Percentiles rank a stretch among this genome's conserved stretches.
These are phyloP conservation scores for Mimosa pudica DNA, from an alignment of 306 rosid genomes.

Conservation along the genomic window DNA sequence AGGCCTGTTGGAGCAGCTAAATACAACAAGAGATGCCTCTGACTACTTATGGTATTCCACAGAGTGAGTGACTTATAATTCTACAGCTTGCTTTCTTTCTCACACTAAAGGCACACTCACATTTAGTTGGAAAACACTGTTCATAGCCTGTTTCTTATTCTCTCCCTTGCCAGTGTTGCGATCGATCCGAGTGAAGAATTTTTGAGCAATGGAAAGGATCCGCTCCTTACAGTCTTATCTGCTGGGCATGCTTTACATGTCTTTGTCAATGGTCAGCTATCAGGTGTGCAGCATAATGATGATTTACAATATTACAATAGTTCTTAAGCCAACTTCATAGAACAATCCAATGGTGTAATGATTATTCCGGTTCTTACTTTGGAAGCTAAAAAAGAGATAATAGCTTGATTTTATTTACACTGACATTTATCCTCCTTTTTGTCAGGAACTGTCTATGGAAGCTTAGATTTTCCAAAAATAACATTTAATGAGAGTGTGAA, in stretches of 20 bases:
- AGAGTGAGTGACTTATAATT: conserved; percentile 70
- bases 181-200: conserved; percentile 73
- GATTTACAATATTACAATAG: conserved; percentile 3
- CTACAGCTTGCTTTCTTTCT: neutral
- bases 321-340: neutral
- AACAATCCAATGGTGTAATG: conserved; percentile 12
- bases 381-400: conserved; percentile 23
- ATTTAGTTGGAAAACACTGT: conserved; percentile 6
- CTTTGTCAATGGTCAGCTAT: conserved; percentile 73
- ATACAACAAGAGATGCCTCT: conserved; percentile 86
- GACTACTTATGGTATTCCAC: conserved; percentile 98
- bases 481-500: conserved; percentile 73
- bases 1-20: conserved; percentile 91
- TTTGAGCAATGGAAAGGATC: conserved; percentile 70
- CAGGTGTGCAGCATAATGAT: conserved; percentile 55
- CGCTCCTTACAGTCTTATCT: conserved; percentile 73
- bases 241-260: conserved; percentile 99
- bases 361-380: conserved; percentile 2
- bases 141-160: conserved; percentile 12
- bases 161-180: conserved; percentile 59
- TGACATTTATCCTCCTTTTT: conserved; percentile 31
- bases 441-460: conserved; percentile 87
- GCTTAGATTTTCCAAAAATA: conserved; percentile 79
- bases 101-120: neutral
- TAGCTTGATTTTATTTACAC: conserved; percentile 24